A percentile compares a stretch with the other conserved stretches of the same genome.
Conservation (phyloP, 2,329 filamentous ascomycete species). For the Colletotrichum cordylinicola region DNA sequence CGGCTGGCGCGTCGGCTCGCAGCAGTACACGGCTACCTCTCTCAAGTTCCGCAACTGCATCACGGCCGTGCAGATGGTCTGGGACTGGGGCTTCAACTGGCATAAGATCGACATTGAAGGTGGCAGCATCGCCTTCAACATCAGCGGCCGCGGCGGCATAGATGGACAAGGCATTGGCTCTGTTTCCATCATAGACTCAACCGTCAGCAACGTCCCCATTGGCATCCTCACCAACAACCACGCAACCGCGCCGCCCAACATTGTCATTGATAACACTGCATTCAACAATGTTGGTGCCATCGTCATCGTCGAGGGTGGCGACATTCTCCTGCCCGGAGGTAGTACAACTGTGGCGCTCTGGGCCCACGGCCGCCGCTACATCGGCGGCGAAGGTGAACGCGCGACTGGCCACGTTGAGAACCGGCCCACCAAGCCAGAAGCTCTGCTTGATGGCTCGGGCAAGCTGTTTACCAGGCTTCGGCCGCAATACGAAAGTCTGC, state of each 20-base stretch:
- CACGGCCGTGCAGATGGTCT: conserved; percentile 70
- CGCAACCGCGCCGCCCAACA: not conserved
- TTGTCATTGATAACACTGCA: not conserved
- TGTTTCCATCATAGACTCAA: conserved; percentile 14
- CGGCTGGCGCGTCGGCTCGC: conserved; percentile 63
- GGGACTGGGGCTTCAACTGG: conserved; percentile 72
- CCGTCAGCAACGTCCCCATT: not conserved
- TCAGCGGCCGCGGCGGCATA: conserved; percentile 34
- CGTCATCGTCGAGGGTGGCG: not conserved
- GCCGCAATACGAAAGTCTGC: conserved; percentile 40
- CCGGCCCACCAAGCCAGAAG: not conserved
- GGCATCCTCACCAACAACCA: not conserved
- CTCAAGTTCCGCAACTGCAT: conserved; percentile 66
- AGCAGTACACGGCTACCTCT: conserved; percentile 71
- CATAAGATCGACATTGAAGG: conserved; percentile 43
- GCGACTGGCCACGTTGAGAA: not conserved
- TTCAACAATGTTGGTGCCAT: not conserved
- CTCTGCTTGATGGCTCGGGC: conserved; percentile 20
- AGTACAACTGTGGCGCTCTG: not conserved
- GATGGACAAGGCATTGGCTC: conserved; percentile 29
- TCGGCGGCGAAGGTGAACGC: not conserved
- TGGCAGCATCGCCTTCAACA: conserved; percentile 27
- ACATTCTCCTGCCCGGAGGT: not conserved
- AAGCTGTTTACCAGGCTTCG: conserved; percentile 27
- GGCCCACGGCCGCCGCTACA: conserved; percentile 9